Evolutionary conservation across 1,139 yeast genomes (phyloP).

Genomic region (Wickerhamomyces sp.): DNA sequence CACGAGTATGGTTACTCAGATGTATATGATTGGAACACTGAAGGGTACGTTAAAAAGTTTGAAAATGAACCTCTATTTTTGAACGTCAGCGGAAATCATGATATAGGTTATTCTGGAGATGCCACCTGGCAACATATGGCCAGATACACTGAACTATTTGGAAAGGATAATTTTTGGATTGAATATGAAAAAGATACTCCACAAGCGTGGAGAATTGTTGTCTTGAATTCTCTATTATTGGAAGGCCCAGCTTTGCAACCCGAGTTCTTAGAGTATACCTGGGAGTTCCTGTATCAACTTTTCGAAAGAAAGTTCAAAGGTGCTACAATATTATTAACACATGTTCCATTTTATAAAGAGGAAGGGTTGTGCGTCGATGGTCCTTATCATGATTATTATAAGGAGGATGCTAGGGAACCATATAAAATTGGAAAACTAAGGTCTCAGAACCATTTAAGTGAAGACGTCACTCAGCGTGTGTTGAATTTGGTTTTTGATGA

Average conservation of each 20-base stretch:
- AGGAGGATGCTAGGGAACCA: slow-evolving; percentile 52
- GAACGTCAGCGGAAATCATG: slow-evolving; percentile 92
- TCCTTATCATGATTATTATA: slow-evolving; percentile 65
- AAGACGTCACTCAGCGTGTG: slow-evolving; percentile 61
- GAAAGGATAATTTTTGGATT: slow-evolving; percentile 78
- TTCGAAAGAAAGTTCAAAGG: slow-evolving; percentile 58
- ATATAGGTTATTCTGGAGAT: slow-evolving; percentile 93
- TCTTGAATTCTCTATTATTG: slow-evolving; percentile 72
- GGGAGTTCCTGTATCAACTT: slow-evolving; percentile 65
- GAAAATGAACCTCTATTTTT: slow-evolving; percentile 54
- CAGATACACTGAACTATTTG: slow-evolving; percentile 68
- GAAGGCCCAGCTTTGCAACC: slow-evolving; percentile 90
- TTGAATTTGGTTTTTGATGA: slow-evolving; percentile 65
- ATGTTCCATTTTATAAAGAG: slow-evolving; percentile 80
- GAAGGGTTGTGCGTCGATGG: slow-evolving; percentile 86
- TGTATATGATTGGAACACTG: slow-evolving; percentile 61
- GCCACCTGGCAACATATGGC: slow-evolving; percentile 89
- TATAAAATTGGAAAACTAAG: slow-evolving; percentile 66
- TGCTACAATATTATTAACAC: slow-evolving; percentile 78
- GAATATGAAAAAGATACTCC: slow-evolving; percentile 59
- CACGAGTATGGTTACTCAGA: slow-evolving; percentile 52
- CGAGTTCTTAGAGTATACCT: slow-evolving; percentile 60
- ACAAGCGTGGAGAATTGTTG: slow-evolving; percentile 80
- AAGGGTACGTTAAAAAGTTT: slow-evolving; percentile 25
- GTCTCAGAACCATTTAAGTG: slow-evolving; percentile 82